Conservation (phyloP, 2,329 filamentous ascomycete species). For the Harringtonia aguacate region DNA sequence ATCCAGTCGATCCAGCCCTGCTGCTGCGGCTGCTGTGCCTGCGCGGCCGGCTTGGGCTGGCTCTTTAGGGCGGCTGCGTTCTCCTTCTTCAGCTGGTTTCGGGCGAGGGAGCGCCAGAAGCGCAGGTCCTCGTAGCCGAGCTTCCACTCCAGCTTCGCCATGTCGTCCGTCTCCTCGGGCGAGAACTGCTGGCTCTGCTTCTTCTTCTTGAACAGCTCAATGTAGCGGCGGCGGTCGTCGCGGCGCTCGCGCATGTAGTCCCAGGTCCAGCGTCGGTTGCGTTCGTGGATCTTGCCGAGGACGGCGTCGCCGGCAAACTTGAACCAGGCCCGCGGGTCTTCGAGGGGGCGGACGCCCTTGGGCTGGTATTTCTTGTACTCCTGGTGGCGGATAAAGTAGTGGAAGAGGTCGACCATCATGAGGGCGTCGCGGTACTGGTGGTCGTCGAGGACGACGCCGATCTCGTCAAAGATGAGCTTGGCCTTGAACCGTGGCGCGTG, state of each 20-base stretch:
- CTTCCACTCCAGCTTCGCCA: conserved; percentile 74
- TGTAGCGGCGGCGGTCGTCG: conserved; percentile 81
- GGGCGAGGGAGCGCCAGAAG: conserved; percentile 91
- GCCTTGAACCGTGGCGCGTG: conserved; percentile 82
- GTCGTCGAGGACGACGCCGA: conserved; percentile 94
- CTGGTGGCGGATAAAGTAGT: conserved; percentile 95
- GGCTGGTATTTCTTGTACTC: conserved; percentile 93
- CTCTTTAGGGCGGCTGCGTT: conserved; percentile 79
- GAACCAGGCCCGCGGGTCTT: conserved; percentile 88
- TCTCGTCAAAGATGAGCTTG: conserved; percentile 87
- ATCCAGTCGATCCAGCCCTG: conserved; percentile 89
- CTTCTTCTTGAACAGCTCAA: conserved; percentile 91
- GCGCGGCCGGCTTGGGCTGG: conserved; percentile 21
- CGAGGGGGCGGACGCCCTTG: conserved; percentile 67
- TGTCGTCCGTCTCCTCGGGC: conserved; percentile 57
- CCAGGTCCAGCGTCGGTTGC: conserved; percentile 91
- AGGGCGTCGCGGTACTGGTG: conserved; percentile 93
- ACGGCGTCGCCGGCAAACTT: conserved; percentile 84
- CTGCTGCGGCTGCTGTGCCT: conserved; percentile 46
- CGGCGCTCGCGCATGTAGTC: conserved; percentile 86
- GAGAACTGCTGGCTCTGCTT: conserved; percentile 64
- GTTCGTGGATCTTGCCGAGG: conserved; percentile 86
- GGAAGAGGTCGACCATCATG: conserved; percentile 97
- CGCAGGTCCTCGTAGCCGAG: conserved; percentile 88
- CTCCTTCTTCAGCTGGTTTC: conserved; percentile 92